Conservation (phyloP, 495 filamentous ascomycete genomes). For the Talaromyces ruber region DNA sequence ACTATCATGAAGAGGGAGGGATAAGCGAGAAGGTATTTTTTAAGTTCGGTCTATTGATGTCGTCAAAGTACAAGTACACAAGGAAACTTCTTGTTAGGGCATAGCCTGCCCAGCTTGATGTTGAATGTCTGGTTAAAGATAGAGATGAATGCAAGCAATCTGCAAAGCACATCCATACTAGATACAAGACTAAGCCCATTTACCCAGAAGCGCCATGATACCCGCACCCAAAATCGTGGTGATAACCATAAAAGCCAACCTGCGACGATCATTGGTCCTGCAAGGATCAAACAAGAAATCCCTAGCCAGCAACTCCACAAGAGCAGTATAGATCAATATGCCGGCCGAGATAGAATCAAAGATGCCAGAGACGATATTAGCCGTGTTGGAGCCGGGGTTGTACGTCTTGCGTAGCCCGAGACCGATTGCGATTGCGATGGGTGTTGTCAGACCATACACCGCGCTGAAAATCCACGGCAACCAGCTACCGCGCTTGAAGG, state of each 20-base stretch:
- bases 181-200: slow-evolving; percentile 30
- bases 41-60: not conserved
- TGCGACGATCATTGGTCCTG: slow-evolving; percentile 24
- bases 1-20: slow-evolving; percentile 17
- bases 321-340: slow-evolving; percentile 36
- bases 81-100: not conserved
- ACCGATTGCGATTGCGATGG: slow-evolving; percentile 38
- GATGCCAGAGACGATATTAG: slow-evolving; percentile 31
- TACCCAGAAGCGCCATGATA: slow-evolving; percentile 34
- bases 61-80: not conserved
- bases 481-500: slow-evolving; percentile 40
- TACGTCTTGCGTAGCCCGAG: slow-evolving; percentile 33
- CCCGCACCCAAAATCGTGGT: slow-evolving; percentile 24
- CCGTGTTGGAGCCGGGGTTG: slow-evolving; percentile 25
- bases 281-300: slow-evolving; percentile 37
- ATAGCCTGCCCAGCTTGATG: not conserved
- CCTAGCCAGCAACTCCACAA: slow-evolving; percentile 37
- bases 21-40: not conserved
- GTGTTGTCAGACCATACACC: slow-evolving; percentile 33
- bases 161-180: not conserved
- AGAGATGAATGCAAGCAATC: not conserved
- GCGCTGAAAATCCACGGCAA: slow-evolving; percentile 29
- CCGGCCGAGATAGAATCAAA: slow-evolving; percentile 38
- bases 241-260: slow-evolving; percentile 25
- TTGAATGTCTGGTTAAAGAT: not conserved